phyloP scores from a whole-genome alignment of 2,329 filamentous ascomycete genomes.

The Aureobasidium sp. region DNA sequence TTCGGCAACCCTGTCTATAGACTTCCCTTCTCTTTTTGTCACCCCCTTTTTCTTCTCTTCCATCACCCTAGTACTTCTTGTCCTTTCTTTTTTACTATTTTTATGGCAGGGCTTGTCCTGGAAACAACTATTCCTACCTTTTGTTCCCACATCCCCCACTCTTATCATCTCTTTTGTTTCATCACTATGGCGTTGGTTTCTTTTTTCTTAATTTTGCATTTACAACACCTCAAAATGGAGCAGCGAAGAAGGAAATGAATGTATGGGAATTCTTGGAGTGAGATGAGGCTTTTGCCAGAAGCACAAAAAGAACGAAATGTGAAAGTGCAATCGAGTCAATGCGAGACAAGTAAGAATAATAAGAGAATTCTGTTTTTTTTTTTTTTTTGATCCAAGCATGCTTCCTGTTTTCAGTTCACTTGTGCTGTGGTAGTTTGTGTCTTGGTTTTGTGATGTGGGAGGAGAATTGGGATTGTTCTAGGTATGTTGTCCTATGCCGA shows the following conservation, averaged over 20 bases:
- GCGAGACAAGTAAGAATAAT: not conserved
- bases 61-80: slow-evolving; percentile 12
- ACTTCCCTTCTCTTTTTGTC: not conserved
- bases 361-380: not conserved
- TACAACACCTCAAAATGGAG: slow-evolving; percentile 1
- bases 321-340: not conserved
- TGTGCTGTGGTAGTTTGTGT: not conserved
- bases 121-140: not conserved
- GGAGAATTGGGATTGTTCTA: not conserved
- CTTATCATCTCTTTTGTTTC: slow-evolving; percentile 5
- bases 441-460: not conserved
- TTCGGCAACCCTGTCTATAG: slow-evolving; percentile 5
- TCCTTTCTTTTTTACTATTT: not conserved
- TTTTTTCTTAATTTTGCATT: slow-evolving; percentile 2
- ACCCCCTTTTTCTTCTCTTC: not conserved
- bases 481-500: not conserved
- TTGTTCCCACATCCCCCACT: not conserved
- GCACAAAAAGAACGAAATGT: not conserved
- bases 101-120: not conserved
- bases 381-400: not conserved
- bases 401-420: not conserved
- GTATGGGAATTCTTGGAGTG: not conserved
- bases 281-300: not conserved
- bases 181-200: not conserved
- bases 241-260: slow-evolving; percentile 2